These are phyloP conservation scores for Phytophthora rubi DNA, from an alignment of 352 stramenopile species.

Conservation along the genomic window DNA sequence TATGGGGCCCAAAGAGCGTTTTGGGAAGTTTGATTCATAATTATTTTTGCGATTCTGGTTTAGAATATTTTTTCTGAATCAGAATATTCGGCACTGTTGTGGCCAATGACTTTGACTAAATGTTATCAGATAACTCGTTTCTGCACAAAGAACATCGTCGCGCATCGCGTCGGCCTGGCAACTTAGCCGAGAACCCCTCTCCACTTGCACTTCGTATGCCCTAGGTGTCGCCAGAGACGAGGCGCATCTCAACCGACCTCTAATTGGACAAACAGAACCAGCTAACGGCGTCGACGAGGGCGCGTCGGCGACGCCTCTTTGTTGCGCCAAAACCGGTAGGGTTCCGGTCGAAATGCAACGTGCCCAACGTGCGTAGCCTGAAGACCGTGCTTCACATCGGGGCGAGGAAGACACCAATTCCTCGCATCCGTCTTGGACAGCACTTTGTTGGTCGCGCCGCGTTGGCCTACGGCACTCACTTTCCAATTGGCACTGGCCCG, in stretches of 20 bases:
- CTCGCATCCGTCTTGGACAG: too few relatives aligned
- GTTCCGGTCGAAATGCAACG: conserved; percentile 1
- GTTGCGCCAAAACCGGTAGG: not conserved
- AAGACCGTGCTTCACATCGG: not conserved
- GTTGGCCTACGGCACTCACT: not conserved
- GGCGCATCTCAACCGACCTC: not conserved
- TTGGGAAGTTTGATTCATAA: too few relatives aligned
- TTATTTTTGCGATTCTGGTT: too few relatives aligned
- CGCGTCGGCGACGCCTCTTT: not conserved
- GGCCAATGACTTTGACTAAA: too few relatives aligned
- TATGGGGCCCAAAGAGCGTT: too few relatives aligned
- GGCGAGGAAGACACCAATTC: not conserved
- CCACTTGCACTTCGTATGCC: not conserved
- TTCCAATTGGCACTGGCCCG: conserved; percentile 5
- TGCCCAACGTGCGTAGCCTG: not conserved
- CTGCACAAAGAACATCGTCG: too few relatives aligned
- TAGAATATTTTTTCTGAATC: too few relatives aligned
- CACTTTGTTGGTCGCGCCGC: not conserved
- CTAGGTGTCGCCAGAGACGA: not conserved
- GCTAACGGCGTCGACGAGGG: not conserved
- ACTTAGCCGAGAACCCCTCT: not conserved
- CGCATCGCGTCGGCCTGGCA: not conserved
- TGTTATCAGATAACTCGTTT: too few relatives aligned
- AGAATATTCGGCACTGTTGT: too few relatives aligned
- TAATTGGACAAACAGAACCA: not conserved